phyloP scores from a whole-genome alignment of 768 basidiomycete species.

The Leucogyrophana mollusca region DNA sequence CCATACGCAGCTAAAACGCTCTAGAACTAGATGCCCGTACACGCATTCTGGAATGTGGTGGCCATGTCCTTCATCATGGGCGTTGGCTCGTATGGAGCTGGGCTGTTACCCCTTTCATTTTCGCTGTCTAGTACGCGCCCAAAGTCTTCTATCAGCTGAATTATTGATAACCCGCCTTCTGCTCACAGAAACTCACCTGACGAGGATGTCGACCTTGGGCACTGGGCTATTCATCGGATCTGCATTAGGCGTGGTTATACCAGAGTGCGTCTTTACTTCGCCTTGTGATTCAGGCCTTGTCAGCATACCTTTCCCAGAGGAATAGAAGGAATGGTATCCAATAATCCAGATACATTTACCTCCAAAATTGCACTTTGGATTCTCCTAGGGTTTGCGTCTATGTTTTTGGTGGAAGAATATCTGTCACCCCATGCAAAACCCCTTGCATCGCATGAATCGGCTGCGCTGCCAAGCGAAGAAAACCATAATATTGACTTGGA shows the following conservation, averaged over 20 bases:
- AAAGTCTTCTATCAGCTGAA: background rate
- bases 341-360: constrained; percentile 43
- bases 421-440: constrained; percentile 49
- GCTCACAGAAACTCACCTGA: constrained; percentile 45
- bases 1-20: too few relatives aligned
- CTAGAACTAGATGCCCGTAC: background rate
- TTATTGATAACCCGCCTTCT: constrained; percentile 23
- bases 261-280: constrained; percentile 63
- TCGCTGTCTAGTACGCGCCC: constrained; percentile 60
- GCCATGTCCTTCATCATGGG: constrained; percentile 63
- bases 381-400: constrained; percentile 54
- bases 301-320: constrained; percentile 45
- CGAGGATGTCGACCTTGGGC: constrained; percentile 55
- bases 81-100: constrained; percentile 61
- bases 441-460: constrained; percentile 17
- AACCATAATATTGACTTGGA: constrained; percentile 66
- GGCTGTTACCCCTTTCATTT: constrained; percentile 75
- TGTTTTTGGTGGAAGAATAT: constrained; percentile 67
- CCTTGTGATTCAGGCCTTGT: background rate
- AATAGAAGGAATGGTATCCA: constrained; percentile 55
- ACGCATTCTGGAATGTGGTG: constrained; percentile 15
- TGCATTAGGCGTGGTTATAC: constrained; percentile 88
- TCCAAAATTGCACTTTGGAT: constrained; percentile 61
- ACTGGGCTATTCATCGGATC: constrained; percentile 88
- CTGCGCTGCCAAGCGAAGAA: constrained; percentile 25